phyloP scores from a whole-genome alignment of 176 grass and related monocot species.

The Secale cereale region DNA sequence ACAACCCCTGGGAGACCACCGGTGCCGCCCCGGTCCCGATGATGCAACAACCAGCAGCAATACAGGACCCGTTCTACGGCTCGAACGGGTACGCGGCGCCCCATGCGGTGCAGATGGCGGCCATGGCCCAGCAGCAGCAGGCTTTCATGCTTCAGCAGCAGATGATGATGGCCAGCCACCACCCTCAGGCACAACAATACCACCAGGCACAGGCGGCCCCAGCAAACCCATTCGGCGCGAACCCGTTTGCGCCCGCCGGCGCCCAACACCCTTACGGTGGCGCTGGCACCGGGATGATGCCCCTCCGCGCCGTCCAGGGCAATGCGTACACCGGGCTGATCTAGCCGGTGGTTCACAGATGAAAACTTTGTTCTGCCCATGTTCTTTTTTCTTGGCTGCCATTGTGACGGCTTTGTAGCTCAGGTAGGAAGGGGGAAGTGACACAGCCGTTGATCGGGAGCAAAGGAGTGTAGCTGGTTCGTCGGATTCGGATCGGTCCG shows the following conservation, averaged over 20 bases:
- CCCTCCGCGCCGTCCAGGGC: slow-evolving; percentile 58
- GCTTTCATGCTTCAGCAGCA: slow-evolving; percentile 89
- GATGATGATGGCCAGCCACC: slow-evolving; percentile 57
- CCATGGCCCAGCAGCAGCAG: slow-evolving; percentile 93
- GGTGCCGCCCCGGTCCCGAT: neutral
- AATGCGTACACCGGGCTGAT: slow-evolving; percentile 70
- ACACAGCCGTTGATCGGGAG: neutral
- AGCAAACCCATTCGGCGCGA: slow-evolving; percentile 68
- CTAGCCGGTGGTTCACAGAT: slow-evolving; percentile 6
- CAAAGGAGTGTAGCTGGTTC: slow-evolving; percentile 8
- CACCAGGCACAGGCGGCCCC: slow-evolving; percentile 36
- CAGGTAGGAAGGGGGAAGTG: neutral
- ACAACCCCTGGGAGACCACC: slow-evolving; percentile 83
- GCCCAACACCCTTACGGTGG: slow-evolving; percentile 47
- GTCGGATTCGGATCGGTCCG: neutral
- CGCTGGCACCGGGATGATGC: slow-evolving; percentile 48
- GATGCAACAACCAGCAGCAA: slow-evolving; percentile 45
- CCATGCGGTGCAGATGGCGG: slow-evolving; percentile 72
- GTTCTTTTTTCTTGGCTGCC: slow-evolving; percentile 1
- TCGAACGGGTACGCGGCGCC: slow-evolving; percentile 55
- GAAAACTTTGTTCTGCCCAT: neutral
- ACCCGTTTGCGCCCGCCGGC: slow-evolving; percentile 44
- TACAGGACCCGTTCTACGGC: slow-evolving; percentile 81
- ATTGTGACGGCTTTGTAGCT: neutral
- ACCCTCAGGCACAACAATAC: slow-evolving; percentile 25